Conservation (phyloP, 345 rosid genomes). For the Murraya paniculata region DNA sequence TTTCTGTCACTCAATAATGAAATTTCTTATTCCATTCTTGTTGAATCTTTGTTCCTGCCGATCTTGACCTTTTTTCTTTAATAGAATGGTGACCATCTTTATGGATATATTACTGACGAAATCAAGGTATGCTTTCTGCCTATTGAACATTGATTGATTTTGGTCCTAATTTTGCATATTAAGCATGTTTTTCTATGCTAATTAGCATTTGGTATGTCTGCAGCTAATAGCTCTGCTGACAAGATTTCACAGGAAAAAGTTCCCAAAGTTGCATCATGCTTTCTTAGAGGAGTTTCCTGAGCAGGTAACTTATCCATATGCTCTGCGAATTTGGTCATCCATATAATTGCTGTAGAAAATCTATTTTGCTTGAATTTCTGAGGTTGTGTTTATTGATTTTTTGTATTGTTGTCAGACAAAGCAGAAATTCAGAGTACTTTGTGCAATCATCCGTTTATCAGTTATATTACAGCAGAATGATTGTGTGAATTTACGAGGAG, state of each 20-base stretch:
- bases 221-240: constrained; percentile 66
- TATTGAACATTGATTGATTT: constrained; percentile 11
- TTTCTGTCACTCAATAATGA: neutral
- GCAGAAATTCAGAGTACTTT: constrained; percentile 45
- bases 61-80: constrained; percentile 13
- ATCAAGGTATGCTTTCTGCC: constrained; percentile 48
- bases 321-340: neutral
- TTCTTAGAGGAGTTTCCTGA: constrained; percentile 37
- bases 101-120: constrained; percentile 54
- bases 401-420: constrained; percentile 33
- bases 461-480: constrained; percentile 45
- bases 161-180: neutral
- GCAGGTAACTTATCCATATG: constrained; percentile 34
- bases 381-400: neutral
- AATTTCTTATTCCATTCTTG: neutral
- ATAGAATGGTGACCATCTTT: constrained; percentile 60
- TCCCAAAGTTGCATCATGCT: constrained; percentile 41
- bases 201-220: constrained; percentile 12
- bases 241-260: constrained; percentile 67
- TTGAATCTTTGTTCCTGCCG: constrained; percentile 4
- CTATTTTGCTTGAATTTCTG: neutral
- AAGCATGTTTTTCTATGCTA: constrained; percentile 14
- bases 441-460: constrained; percentile 47
- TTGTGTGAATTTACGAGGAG: constrained; percentile 30
- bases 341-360: neutral